A percentile compares a stretch with the other conserved stretches of the same genome.
phyloP scores from a whole-genome alignment of 2,329 filamentous ascomycete species.

The Diaporthe sp. region DNA sequence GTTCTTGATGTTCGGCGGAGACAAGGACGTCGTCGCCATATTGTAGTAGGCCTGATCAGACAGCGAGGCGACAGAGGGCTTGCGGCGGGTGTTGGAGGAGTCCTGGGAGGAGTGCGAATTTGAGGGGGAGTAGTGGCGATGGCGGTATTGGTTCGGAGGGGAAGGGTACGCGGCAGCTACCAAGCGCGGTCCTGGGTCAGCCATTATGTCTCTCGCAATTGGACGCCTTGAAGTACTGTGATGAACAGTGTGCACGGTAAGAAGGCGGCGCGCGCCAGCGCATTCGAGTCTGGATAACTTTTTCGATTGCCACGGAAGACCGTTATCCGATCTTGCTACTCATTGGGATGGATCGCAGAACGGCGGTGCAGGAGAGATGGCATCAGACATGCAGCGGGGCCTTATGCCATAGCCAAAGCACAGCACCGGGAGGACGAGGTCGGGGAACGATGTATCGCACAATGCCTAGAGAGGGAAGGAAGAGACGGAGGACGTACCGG shows the following conservation, averaged over 20 bases:
- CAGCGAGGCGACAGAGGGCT: background rate
- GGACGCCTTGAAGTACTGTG: background rate
- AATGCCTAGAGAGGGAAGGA: background rate
- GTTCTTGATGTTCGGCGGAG: constrained; percentile 35
- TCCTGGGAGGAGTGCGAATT: constrained; percentile 11
- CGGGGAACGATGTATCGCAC: background rate
- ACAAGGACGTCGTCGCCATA: constrained; percentile 34
- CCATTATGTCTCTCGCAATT: constrained; percentile 15
- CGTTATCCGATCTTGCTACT: constrained; percentile 3
- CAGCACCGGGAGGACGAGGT: background rate
- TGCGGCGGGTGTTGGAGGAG: constrained; percentile 7
- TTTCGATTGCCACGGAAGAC: background rate
- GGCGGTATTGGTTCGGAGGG: constrained; percentile 3
- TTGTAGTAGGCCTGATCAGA: constrained; percentile 5
- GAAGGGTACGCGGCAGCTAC: constrained; percentile 26
- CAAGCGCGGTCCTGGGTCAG: constrained; percentile 35
- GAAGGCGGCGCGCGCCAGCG: background rate
- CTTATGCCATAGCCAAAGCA: constrained; percentile 4
- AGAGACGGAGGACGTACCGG: constrained; percentile 17
- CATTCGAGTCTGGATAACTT: background rate
- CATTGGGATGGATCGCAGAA: constrained; percentile 14
- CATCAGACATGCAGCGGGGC: background rate
- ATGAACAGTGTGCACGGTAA: background rate
- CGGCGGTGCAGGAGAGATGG: background rate
- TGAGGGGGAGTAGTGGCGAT: constrained; percentile 8